A percentile compares a stretch with the other conserved stretches of the same genome.
phyloP scores from a whole-genome alignment of 805 yeast genomes.

The Zygotorulaspora florentina region DNA sequence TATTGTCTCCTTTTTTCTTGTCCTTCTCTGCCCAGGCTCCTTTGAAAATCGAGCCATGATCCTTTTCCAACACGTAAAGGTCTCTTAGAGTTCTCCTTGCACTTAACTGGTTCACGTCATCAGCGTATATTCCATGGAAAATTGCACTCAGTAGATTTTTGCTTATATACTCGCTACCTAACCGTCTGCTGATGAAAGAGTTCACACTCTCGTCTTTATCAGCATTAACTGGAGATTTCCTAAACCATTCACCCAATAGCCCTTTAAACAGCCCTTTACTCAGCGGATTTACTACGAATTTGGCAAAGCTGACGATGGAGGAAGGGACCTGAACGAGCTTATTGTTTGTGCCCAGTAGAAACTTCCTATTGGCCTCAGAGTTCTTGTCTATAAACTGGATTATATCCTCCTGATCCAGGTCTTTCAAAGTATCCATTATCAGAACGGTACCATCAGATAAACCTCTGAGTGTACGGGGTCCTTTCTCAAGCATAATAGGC shows the following conservation, averaged over 20 bases:
- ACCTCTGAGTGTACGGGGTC: constrained; percentile 88
- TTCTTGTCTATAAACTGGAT: constrained; percentile 54
- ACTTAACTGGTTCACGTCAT: constrained; percentile 67
- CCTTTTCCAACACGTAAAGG: constrained; percentile 53
- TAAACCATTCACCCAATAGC: constrained; percentile 49
- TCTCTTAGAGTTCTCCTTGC: constrained; percentile 54
- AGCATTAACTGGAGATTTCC: constrained; percentile 25
- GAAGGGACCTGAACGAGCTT: constrained; percentile 54
- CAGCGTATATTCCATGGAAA: constrained; percentile 87
- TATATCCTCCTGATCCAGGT: constrained; percentile 44
- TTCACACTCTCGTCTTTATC: constrained; percentile 67
- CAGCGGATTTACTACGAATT: constrained; percentile 41
- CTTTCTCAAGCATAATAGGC: constrained; percentile 58
- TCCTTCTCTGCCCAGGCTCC: constrained; percentile 39
- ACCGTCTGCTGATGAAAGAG: constrained; percentile 61
- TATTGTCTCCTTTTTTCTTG: constrained; percentile 20
- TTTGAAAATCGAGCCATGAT: constrained; percentile 54
- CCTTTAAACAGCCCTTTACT: constrained; percentile 45
- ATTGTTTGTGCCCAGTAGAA: constrained; percentile 46
- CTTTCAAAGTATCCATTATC: constrained; percentile 53
- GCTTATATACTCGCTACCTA: constrained; percentile 48
- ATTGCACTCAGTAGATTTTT: constrained; percentile 72
- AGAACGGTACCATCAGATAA: constrained; percentile 71
- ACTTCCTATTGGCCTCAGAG: constrained; percentile 69
- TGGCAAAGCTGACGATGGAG: constrained; percentile 33